Evolutionary conservation across 1,284 basidiomycete species (phyloP), one percentile per base, ranked within the genome.

Genomic region (Coniophora puteana): DNA sequence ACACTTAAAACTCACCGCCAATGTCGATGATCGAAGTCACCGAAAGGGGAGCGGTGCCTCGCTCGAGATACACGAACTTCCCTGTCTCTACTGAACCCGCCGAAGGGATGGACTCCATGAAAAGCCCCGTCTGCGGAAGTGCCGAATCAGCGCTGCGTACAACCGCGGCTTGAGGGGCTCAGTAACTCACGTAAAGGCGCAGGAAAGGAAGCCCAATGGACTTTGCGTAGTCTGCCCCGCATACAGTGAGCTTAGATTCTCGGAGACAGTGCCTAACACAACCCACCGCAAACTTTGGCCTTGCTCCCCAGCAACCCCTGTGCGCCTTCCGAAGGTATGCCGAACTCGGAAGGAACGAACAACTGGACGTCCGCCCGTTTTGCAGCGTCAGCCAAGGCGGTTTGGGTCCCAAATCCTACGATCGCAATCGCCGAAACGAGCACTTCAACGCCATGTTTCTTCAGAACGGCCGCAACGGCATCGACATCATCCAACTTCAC

Each of bases 311-410:
- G n/a, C 14, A 31, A 8, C n/a, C 48, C 46, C 12, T 46, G 37
- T 20, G 6, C 33, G 17, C 11, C 24, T 48, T 35, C 50, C 14
- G 45, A 34, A 22, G 37, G 38, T 18, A 30, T 39, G n/a, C 48
- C 44, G 25, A 42, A 50, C 36, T 51, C 48, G 40, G 21, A 36
- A 11, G 48, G 52, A 5, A 52, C 48, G 35, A 52, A 53, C 6
- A 51, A 38, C 40, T 46, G 43, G 16, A 50, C 49, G 16, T 46
- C 46, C 4, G 48, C 48, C 12, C 4, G n/a, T 27, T 47, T 50
- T 2, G 50, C 44, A 1, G 52, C 52, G 11, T 42, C 28, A 10
- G 46, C 45, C 20, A 53, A 32, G 1, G 29, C 17, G 17, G 17
- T 35, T 21, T 35, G 33, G 13, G 33, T 21, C 8, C 13, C 8